Evolutionary conservation across 2,329 filamentous ascomycete species (phyloP), one percentile per base, ranked within the genome.

Genomic region (Ophiostoma sp.): DNA sequence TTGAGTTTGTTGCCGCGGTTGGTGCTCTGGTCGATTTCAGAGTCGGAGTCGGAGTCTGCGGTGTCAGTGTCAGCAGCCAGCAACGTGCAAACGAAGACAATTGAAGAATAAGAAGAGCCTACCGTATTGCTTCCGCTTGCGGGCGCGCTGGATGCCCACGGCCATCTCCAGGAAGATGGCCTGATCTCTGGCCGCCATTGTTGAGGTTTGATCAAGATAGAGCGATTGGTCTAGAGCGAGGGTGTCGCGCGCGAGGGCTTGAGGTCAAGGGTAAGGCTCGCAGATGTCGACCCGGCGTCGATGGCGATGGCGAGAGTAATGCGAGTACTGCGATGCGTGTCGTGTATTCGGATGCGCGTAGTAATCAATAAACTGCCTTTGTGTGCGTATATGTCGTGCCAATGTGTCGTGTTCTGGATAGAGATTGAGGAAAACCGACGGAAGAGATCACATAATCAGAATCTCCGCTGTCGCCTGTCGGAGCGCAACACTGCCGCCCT

Each of bases 1-100:
- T 93, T 92, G 65, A 94, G 83, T 78, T 94, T 94, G 79, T 92
- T 87, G 72, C 90, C 90, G 76, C 91, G 89, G 79, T 93, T 93
- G 71, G 88, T 90, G 75, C 86, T 86, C 75, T 86, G 84, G 72
- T 89, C 85, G 75, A 93, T 88, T 69, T 87, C 86, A 72, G 89
- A 88, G 78, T 94, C 92, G 71, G 90, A 92, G 77, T 94, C 91
- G 75, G 89, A 92, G 73, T 92, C 91, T 93, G 5, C 6, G n/a
- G 6, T 13, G 39, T 41, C 13, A 41, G 39, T 41, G n/a, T 3
- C 17, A 13, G 17, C 23, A 13, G 20, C 36, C 4, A 39, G 27
- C n/a, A 13, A 20, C 39, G 27, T 3, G 27, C 27, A 41, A 41
- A 15, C 10, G 39, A 27, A 39, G 13, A 33, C 3, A 31, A 3